Percentiles rank a stretch among this genome's conserved stretches.
phyloP scores from a whole-genome alignment of 441 rosid genomes.

The Euphorbia corollata region DNA sequence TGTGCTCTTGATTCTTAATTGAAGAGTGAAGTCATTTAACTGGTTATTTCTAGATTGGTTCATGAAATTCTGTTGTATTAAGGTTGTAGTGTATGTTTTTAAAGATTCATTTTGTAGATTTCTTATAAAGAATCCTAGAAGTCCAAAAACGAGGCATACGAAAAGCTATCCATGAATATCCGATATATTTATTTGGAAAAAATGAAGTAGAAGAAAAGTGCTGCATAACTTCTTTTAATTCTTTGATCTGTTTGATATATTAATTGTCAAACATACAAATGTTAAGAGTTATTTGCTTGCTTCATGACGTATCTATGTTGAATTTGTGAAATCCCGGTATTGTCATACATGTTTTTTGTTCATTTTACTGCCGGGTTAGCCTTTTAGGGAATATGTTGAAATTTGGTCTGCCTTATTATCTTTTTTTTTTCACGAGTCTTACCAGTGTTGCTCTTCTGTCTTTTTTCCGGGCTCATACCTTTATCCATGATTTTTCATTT shows the following conservation, averaged over 20 bases:
- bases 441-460: not conserved
- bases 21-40: not conserved
- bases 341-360: not conserved
- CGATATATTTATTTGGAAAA: not conserved
- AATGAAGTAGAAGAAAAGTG: not conserved
- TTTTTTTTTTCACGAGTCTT: constrained; percentile 1
- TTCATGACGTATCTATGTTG: not conserved
- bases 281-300: not conserved
- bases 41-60: not conserved
- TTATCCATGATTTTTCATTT: not conserved
- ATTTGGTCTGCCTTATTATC: not conserved
- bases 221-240: not conserved
- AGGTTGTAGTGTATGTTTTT: not conserved
- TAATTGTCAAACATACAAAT: not conserved
- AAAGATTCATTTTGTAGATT: not conserved
- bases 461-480: not conserved
- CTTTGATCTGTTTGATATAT: not conserved
- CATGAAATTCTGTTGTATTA: not conserved
- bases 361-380: not conserved
- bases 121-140: not conserved
- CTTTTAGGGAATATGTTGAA: not conserved
- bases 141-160: not conserved
- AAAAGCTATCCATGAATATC: not conserved
- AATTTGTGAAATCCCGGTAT: not conserved
- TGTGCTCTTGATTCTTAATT: not conserved